Base-by-base conservation (phyloP, 1,284 basidiomycete genomes). In the Rhodotorula sp. region DNA sequence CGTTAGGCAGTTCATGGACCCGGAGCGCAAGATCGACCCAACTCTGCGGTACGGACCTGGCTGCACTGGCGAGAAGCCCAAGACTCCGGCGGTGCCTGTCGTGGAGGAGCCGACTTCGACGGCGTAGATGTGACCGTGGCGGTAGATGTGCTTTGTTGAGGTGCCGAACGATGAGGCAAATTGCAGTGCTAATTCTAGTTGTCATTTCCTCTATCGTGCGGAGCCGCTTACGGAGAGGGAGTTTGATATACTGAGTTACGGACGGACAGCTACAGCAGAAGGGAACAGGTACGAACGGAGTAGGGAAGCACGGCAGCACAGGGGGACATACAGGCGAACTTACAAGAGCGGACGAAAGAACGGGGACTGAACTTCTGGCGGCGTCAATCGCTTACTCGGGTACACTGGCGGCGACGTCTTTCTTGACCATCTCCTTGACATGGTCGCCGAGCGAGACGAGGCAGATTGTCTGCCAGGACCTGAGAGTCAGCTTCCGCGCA, bases 1-100 rank as follows among this genome's bases (percentile, higher is more conserved):
- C 15, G 83, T 97, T 48, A 81, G 84, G 59, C 80, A 84, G 11
- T 98, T 92, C 82, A 98, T 97, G 92, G 90, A 95, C 79, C 79
- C 85, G 44, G 86, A 81, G 47, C 86, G 96, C 59, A 87, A 87
- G 81, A 98, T 99, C 68, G 86, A 88, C 67, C 62, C 68, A 30
- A 66, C 64, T 10, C 32, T 70, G 46, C 60, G 64, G 19, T 70
- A 70, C 68, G 68, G 68, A 24, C 68, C 68, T 3, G 68, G 68
- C n/a, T 70, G 68, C 62, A 70, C 68, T 24, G 68, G 68, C 44
- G 60, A 61, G 51, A 61, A 61, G 51, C 60, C 51, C 20, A 61
- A 61, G 51, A 29, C 36, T 7, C 36, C 36, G 34, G 36, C 55
- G 34, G 24, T 22, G 34, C 34, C 39, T 13, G 39, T 44, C 39